phyloP scores from a whole-genome alignment of 495 filamentous ascomycete genomes.

The Neurospora sp. region DNA sequence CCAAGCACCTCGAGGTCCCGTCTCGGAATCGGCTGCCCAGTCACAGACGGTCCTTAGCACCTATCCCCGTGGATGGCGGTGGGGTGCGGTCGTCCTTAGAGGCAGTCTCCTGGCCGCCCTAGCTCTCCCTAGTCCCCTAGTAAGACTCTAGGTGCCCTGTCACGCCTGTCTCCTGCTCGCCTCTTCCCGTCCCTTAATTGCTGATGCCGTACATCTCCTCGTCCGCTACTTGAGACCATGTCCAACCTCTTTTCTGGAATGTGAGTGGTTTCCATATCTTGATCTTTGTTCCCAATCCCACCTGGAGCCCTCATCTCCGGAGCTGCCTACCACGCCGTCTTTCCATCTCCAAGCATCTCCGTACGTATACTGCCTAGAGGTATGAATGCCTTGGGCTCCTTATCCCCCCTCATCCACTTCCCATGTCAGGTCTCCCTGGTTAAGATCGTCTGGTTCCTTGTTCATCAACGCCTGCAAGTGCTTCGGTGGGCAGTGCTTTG shows the following conservation, averaged over 20 bases:
- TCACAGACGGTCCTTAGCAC: background rate
- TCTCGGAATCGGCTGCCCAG: background rate
- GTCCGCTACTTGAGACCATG: conserved; percentile 37
- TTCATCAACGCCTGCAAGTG: background rate
- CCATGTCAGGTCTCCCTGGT: background rate
- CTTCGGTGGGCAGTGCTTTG: background rate
- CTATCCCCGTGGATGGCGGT: background rate
- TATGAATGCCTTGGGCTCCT: background rate
- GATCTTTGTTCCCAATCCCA: background rate
- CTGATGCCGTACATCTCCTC: background rate
- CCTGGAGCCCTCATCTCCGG: background rate
- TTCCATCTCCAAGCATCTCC: background rate
- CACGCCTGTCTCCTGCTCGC: conserved; percentile 1
- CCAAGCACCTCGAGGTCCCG: background rate
- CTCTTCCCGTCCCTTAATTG: background rate
- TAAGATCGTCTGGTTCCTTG: background rate
- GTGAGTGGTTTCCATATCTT: conserved; percentile 40
- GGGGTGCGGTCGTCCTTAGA: background rate
- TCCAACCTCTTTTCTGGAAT: conserved; percentile 72
- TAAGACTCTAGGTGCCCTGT: background rate
- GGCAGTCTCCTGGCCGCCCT: background rate
- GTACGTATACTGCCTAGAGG: background rate
- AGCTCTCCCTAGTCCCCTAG: background rate
- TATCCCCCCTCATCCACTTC: background rate
- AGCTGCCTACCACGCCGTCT: background rate